Base-by-base conservation (phyloP, 2,329 filamentous ascomycete genomes). In the Curvularia eragrostidis region DNA sequence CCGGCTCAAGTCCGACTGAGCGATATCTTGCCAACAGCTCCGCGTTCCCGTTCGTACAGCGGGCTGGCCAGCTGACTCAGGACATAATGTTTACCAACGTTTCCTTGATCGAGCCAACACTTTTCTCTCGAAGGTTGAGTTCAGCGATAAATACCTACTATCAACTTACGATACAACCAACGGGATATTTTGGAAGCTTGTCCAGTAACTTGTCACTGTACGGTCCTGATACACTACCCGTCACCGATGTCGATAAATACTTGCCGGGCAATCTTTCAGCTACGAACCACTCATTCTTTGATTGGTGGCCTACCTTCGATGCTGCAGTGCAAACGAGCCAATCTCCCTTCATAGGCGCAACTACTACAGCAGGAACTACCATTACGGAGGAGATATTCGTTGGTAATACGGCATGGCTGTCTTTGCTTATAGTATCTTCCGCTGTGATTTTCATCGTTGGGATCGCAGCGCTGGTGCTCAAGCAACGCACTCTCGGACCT, bases 71-170 rank as follows among this genome's bases (percentile, higher is more conserved):
- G 3, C 10, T 56, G 0, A 19, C n/a, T 0, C 9, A 19, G 1
- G 43, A 67, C 6, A 30, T 36, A 1, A 38, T 15, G 1, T 69
- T 48, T 10, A 54, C 61, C 0, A 58, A 73, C 38, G 2, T 75
- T 1, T 66, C 67, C 0, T 1, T 48, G 0, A 9, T 73, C 0
- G 6, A 44, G 0, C 43, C 64, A 0, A 56, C 66, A 0, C 6
- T 64, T 0, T 75, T 76, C 46, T 67, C 69, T 0, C 48, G 26
- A 15, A 50, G 70, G 42, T 38, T 76, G 1, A 62, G 58, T 21
- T 28, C 67, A 5, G 47, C 69, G 0, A 10, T 75, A 2, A 77
- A 76, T 50, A 76, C 74, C 0, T 77, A 66, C 42, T 73, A 66
- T 34, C 74, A 77, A 38, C 48, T 76, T 2, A 73, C 30, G 1